Base-by-base conservation (phyloP, 768 basidiomycete genomes). In the Hypsizygus marmoreus region DNA sequence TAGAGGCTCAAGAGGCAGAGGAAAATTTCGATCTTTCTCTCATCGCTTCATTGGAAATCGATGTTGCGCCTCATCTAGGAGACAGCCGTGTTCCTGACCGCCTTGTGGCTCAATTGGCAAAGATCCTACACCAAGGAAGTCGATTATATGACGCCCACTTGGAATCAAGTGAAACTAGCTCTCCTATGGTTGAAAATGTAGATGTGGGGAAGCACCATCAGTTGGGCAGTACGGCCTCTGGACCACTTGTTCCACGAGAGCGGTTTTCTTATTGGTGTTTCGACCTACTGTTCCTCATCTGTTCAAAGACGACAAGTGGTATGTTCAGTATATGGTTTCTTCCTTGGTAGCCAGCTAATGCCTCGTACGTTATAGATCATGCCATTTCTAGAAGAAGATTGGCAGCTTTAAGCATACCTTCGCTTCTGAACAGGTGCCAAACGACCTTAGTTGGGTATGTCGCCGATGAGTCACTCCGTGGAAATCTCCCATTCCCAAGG, bases 261-360 rank as follows among this genome's bases (percentile, higher is more conserved):
- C 76, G 91, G 6, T 95, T 95, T 61, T 85, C 89, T 6, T 94
- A 91, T 68, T 95, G 92, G 92, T 93, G 89, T 59, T 86, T 95
- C 45, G 92, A 95, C 57, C 68, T 94, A 9, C 62, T 95, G 25
- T 94, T 95, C 64, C 60, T 88, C 52, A 73, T 94, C 23, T 94
- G 89, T 56, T 87, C 88, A 0, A 69, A 83, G 55, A 70, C 72
- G 1, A 80, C 79, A 1, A 74, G 72, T 65, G 86, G 88, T 85
- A 47, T 22, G 70, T 47, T 4, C 35, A 24, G 12, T 26, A 30
- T 20, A 14, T 4, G 24, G 26, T 17, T 16, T 24, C n/a, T n/a
- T n/a, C n/a, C n/a, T n/a, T n/a, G n/a, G n/a, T n/a, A n/a, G n/a
- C n/a, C n/a, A n/a, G n/a, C n/a, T n/a, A n/a, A n/a, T n/a, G n/a